Evolutionary conservation across 768 basidiomycete species (phyloP).

Genomic region (Infundibulicybe gibba): DNA sequence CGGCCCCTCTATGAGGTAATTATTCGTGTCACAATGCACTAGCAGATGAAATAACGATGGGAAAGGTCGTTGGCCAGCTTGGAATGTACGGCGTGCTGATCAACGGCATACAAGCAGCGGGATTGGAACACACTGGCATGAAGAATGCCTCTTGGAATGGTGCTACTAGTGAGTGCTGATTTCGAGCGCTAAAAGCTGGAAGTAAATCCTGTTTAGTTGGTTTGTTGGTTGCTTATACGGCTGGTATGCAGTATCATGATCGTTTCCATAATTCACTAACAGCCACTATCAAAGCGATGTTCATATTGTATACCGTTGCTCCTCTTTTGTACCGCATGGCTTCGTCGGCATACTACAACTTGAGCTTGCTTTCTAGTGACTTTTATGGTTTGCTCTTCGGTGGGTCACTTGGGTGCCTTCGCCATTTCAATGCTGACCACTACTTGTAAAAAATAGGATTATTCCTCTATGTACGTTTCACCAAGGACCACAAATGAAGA

Average conservation of each 20-base stretch:
- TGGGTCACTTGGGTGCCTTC: slow-evolving; percentile 17
- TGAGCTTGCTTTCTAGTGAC: slow-evolving; percentile 83
- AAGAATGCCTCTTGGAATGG: slow-evolving; percentile 69
- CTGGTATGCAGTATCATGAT: slow-evolving; percentile 19
- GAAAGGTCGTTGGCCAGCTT: slow-evolving; percentile 74
- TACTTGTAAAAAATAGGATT: slow-evolving; percentile 26
- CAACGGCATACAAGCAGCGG: slow-evolving; percentile 74
- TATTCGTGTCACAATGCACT: neutral
- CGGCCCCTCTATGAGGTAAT: slow-evolving; percentile 74
- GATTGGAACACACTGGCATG: slow-evolving; percentile 69
- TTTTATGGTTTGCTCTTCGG: slow-evolving; percentile 86
- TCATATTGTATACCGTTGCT: slow-evolving; percentile 81
- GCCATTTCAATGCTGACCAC: slow-evolving; percentile 1
- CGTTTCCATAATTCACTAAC: slow-evolving; percentile 1
- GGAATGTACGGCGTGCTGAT: slow-evolving; percentile 84
- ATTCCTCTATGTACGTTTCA: slow-evolving; percentile 45
- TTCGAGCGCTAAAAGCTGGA: slow-evolving; percentile 1
- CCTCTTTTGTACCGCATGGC: slow-evolving; percentile 85
- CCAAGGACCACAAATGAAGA: no score
- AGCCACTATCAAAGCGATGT: slow-evolving; percentile 54
- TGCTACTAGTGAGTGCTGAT: slow-evolving; percentile 48
- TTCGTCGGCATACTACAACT: slow-evolving; percentile 82
- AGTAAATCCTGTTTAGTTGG: slow-evolving; percentile 29
- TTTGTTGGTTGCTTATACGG: slow-evolving; percentile 35
- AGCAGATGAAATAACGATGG: no score